phyloP scores from a whole-genome alignment of 1,139 yeast genomes.

The Fermentozyma sake region DNA sequence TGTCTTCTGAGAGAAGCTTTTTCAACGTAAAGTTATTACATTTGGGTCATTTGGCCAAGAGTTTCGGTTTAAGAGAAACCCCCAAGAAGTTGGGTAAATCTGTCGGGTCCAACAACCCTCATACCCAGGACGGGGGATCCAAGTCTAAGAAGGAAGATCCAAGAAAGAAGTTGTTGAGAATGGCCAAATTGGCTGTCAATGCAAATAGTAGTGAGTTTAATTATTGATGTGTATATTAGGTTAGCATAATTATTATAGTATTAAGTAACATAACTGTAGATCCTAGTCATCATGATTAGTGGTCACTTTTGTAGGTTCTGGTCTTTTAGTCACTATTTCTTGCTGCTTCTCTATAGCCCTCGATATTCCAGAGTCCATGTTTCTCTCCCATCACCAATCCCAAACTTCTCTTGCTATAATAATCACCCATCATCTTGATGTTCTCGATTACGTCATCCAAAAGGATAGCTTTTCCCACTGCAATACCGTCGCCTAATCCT shows the following conservation, averaged over 20 bases:
- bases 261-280: background rate
- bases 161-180: conserved; percentile 66
- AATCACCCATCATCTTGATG: conserved; percentile 47
- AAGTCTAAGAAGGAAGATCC: conserved; percentile 55
- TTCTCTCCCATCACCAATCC: conserved; percentile 68
- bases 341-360: conserved; percentile 9
- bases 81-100: conserved; percentile 70
- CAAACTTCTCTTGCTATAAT: conserved; percentile 35
- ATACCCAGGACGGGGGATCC: conserved; percentile 12
- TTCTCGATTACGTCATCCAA: conserved; percentile 81
- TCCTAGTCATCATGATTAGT: no score
- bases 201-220: conserved; percentile 72
- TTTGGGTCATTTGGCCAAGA: conserved; percentile 91
- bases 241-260: background rate
- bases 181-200: conserved; percentile 70
- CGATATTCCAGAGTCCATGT: conserved; percentile 67
- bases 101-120: conserved; percentile 20
- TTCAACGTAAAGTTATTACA: conserved; percentile 82
- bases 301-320: no score
- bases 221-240: conserved; percentile 23
- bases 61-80: conserved; percentile 90
- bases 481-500: conserved; percentile 68
- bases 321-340: no score
- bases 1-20: conserved; percentile 67
- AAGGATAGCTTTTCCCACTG: conserved; percentile 77